Evolutionary conservation across 805 yeast genomes (phyloP), one percentile per base, ranked within the genome.

Genomic region (Lipomyces chichibuensis): DNA sequence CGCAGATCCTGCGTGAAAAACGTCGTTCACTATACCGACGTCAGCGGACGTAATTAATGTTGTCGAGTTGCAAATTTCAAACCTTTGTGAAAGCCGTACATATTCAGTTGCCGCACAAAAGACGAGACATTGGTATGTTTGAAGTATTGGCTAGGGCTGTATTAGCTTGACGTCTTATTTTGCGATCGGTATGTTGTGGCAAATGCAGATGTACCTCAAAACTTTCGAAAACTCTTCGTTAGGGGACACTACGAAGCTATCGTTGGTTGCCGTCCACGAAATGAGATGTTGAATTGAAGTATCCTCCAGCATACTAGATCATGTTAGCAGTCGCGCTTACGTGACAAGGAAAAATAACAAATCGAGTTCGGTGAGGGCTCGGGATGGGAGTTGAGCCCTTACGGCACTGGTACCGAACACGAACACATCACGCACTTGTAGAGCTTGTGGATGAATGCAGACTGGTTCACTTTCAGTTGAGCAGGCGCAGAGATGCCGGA

Each of bases 111-210:
- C 58, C 98, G 85, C 46, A 94, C 97, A 80, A 94, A 94, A 67
- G 94, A 88, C 29, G 97, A 92, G 35, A 93, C 92, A 75, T 94
- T 94, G 2, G 96, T 96, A 79, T 93, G 98, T 77, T 94, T 94
- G 82, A 94, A 93, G 77, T 90, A 92, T 58, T 82, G 65, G 82
- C 83, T 53, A 81, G 71, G 20, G 23, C 39, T 39, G n/a, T 27
- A 49, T 37, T 23, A 25, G 13, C 17, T 32, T 4, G 43, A 37
- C 27, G 11, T 39, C 14, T 13, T 29, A 33, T 17, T 57, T 11
- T 17, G 60, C 8, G 20, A 3, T 29, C 32, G 32, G 7, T 29
- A 29, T 5, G 32, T n/a, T 9, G 14, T 17, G 13, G 23, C 33
- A 17, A 23, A 6, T 7, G 37, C n/a, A 33, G 49, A 23, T 67